Percentiles rank a stretch among this genome's conserved stretches.
Conservation (phyloP, 805 yeast genomes). For the Ogataea pini region DNA sequence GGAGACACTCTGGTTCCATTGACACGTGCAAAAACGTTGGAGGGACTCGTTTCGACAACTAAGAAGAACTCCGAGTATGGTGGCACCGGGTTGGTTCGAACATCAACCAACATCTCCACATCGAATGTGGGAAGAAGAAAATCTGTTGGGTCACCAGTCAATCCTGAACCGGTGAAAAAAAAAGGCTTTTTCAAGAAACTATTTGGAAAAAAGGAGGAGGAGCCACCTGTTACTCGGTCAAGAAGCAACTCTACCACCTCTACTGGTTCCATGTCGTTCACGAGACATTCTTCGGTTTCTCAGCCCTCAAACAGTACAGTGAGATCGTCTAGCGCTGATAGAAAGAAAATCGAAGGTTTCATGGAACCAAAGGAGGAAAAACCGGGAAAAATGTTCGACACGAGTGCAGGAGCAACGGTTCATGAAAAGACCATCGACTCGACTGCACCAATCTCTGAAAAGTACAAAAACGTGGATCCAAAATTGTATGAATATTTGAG, state of each 20-base stretch:
- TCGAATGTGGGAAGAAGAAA: slow-evolving; percentile 14
- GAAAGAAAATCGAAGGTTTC: slow-evolving; percentile 14
- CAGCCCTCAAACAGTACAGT: background rate
- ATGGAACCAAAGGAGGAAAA: slow-evolving; percentile 12
- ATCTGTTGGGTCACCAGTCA: slow-evolving; percentile 1
- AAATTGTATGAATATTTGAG: slow-evolving; percentile 48
- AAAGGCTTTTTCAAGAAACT: slow-evolving; percentile 25
- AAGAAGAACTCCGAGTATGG: slow-evolving; percentile 13
- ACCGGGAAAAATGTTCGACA: slow-evolving; percentile 9
- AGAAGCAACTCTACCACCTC: slow-evolving; percentile 11
- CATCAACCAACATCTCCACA: slow-evolving; percentile 32
- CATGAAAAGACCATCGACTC: slow-evolving; percentile 15
- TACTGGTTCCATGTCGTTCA: background rate
- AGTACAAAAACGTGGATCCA: slow-evolving; percentile 41
- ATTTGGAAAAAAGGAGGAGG: slow-evolving; percentile 29
- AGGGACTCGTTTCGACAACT: slow-evolving; percentile 18
- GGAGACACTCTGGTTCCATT: slow-evolving; percentile 17
- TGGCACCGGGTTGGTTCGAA: slow-evolving; percentile 21
- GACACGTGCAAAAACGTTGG: slow-evolving; percentile 31
- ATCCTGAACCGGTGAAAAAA: slow-evolving; percentile 13
- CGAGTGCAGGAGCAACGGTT: slow-evolving; percentile 13
- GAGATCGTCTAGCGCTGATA: slow-evolving; percentile 1
- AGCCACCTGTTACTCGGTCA: slow-evolving; percentile 10
- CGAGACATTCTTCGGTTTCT: slow-evolving; percentile 1
- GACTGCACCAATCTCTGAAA: slow-evolving; percentile 20